These are phyloP conservation scores for Mortierella sp. DNA, from an alignment of 371 early-diverging fungal species.

Conservation along the genomic window DNA sequence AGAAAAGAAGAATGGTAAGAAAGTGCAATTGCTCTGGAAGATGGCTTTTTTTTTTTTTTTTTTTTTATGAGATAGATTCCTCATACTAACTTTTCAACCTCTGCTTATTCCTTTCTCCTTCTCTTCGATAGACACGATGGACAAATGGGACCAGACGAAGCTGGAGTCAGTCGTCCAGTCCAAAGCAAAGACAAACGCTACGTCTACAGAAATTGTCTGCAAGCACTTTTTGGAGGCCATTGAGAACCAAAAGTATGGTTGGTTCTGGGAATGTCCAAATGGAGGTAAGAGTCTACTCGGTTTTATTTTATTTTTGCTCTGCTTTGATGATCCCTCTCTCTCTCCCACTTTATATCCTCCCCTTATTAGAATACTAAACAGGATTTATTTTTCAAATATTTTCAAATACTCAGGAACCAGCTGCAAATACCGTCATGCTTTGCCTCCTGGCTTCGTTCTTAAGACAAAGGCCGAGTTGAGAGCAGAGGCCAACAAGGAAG, in stretches of 20 bases:
- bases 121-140: slow-evolving; percentile 84
- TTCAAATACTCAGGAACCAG: slow-evolving; percentile 57
- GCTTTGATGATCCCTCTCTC: no score
- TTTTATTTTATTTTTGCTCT: background rate
- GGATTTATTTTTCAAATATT: slow-evolving; percentile 15
- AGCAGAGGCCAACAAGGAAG: slow-evolving; percentile 76
- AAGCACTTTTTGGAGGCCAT: slow-evolving; percentile 99
- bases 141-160: slow-evolving; percentile 93
- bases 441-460: slow-evolving; percentile 97
- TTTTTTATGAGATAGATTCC: background rate
- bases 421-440: slow-evolving; percentile 97
- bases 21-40: background rate
- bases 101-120: background rate
- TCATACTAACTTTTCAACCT: background rate
- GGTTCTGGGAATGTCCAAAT: slow-evolving; percentile 99
- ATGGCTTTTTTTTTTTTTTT: background rate
- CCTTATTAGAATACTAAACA: background rate
- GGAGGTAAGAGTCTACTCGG: slow-evolving; percentile 71
- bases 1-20: slow-evolving; percentile 58
- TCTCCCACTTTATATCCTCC: no score
- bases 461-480: slow-evolving; percentile 87
- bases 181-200: slow-evolving; percentile 69
- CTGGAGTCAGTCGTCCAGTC: slow-evolving; percentile 89
- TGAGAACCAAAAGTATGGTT: slow-evolving; percentile 95
- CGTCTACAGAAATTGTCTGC: slow-evolving; percentile 98